A percentile compares a stretch with the other conserved stretches of the same genome.
phyloP scores from a whole-genome alignment of 2,329 filamentous ascomycete genomes.

The Claviceps spartinae region DNA sequence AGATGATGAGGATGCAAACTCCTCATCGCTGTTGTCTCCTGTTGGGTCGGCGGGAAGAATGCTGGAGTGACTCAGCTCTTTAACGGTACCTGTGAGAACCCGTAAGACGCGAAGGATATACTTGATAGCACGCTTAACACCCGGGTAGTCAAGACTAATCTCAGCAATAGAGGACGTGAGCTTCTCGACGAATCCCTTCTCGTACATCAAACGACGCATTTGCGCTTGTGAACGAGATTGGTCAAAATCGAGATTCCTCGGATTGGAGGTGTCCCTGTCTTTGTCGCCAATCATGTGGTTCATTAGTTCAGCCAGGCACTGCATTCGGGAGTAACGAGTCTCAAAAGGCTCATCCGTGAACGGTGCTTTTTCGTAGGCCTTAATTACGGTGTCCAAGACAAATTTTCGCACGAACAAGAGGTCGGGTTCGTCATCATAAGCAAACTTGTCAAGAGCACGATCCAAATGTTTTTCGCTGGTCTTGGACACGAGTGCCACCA shows the following conservation, averaged over 20 bases:
- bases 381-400: constrained; percentile 83
- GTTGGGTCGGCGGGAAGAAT: constrained; percentile 55
- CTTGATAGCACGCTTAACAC: constrained; percentile 87
- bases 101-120: constrained; percentile 87
- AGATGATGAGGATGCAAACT: constrained; percentile 76
- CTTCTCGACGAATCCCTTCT: constrained; percentile 86
- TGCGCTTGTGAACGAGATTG: constrained; percentile 57
- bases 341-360: constrained; percentile 69
- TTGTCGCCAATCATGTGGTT: constrained; percentile 79
- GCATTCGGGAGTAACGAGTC: constrained; percentile 72
- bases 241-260: constrained; percentile 25
- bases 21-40: constrained; percentile 63
- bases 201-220: constrained; percentile 89
- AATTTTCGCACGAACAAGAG: constrained; percentile 89
- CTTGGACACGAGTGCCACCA: constrained; percentile 78
- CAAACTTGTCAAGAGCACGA: constrained; percentile 41
- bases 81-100: constrained; percentile 73
- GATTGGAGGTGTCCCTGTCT: constrained; percentile 42
- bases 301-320: constrained; percentile 83
- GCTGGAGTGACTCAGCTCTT: constrained; percentile 69
- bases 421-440: constrained; percentile 66
- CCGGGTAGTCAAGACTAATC: constrained; percentile 87
- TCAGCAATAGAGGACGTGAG: constrained; percentile 88
- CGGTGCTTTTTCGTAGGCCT: constrained; percentile 81
- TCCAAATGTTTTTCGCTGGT: constrained; percentile 63